A percentile compares a stretch with the other conserved stretches of the same genome.
phyloP scores from a whole-genome alignment of 2,329 filamentous ascomycete genomes.

The Pseudogymnoascus sp. region DNA sequence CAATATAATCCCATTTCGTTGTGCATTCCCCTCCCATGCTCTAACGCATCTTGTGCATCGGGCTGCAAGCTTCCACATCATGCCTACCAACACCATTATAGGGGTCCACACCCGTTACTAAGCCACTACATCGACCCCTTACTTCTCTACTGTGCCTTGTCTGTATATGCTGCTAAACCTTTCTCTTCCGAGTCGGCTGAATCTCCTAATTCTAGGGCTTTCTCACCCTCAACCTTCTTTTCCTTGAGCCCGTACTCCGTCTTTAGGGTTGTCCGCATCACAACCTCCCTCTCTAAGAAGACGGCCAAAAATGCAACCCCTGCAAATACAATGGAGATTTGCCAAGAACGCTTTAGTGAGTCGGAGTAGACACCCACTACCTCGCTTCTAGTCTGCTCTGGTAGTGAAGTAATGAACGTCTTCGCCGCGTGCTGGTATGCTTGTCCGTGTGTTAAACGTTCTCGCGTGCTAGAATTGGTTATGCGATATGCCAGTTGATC shows the following conservation, averaged over 20 bases:
- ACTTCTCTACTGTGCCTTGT: background rate
- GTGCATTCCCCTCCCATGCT: no score
- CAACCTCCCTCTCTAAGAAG: constrained; percentile 14
- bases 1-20: no score
- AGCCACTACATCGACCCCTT: no score
- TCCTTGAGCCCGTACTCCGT: constrained; percentile 16
- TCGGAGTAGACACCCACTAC: constrained; percentile 30
- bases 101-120: no score
- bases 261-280: constrained; percentile 12
- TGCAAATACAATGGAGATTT: constrained; percentile 12
- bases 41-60: no score
- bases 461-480: background rate
- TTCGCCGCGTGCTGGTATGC: background rate
- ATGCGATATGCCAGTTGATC: background rate
- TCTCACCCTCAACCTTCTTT: background rate
- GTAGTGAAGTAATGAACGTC: background rate
- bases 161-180: background rate
- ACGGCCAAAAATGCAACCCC: constrained; percentile 11
- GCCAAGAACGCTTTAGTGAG: constrained; percentile 17
- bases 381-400: constrained; percentile 16
- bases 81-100: no score
- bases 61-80: no score
- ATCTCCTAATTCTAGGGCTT: background rate
- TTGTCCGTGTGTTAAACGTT: background rate
- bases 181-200: background rate